These are phyloP conservation scores for Citrus glauca DNA, from an alignment of 345 rosid species.

Conservation along the genomic window DNA sequence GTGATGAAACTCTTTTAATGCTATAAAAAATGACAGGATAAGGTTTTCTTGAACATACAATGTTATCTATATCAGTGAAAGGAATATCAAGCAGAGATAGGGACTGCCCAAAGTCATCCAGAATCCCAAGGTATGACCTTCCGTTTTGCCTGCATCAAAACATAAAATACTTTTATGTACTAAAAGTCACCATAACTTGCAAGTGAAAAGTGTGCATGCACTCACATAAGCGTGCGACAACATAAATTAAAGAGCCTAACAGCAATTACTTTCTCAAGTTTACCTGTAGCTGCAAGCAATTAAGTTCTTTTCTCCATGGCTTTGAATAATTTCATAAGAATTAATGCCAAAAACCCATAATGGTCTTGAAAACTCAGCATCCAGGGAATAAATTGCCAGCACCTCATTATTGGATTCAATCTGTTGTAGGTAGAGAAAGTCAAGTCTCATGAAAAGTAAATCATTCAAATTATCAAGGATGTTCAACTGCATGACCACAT, in stretches of 20 bases:
- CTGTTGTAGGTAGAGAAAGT: conserved; percentile 33
- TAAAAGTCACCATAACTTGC: conserved; percentile 1
- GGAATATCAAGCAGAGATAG: conserved; percentile 77
- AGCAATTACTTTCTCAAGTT: conserved; percentile 9
- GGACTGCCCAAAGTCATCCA: conserved; percentile 61
- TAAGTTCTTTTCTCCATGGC: conserved; percentile 48
- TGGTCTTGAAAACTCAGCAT: conserved; percentile 89
- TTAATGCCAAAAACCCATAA: conserved; percentile 78
- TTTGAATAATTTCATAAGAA: conserved; percentile 71
- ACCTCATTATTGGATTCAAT: conserved; percentile 63
- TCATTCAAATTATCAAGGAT: not conserved
- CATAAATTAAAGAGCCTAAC: conserved; percentile 1
- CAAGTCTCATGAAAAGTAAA: not conserved
- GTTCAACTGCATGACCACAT: not conserved
- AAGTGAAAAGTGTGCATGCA: not conserved
- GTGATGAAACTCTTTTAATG: not conserved
- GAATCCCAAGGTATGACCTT: conserved; percentile 72
- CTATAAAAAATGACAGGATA: conserved; percentile 2
- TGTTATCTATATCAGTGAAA: conserved; percentile 74
- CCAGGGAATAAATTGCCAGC: conserved; percentile 47
- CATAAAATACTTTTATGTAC: not conserved
- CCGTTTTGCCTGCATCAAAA: conserved; percentile 77
- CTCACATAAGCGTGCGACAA: not conserved
- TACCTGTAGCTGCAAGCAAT: conserved; percentile 91
- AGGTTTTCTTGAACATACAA: conserved; percentile 43